Percentiles rank a stretch among this genome's conserved stretches.
phyloP scores from a whole-genome alignment of 257 asterid species.

The Nyctanthes arbortristis region DNA sequence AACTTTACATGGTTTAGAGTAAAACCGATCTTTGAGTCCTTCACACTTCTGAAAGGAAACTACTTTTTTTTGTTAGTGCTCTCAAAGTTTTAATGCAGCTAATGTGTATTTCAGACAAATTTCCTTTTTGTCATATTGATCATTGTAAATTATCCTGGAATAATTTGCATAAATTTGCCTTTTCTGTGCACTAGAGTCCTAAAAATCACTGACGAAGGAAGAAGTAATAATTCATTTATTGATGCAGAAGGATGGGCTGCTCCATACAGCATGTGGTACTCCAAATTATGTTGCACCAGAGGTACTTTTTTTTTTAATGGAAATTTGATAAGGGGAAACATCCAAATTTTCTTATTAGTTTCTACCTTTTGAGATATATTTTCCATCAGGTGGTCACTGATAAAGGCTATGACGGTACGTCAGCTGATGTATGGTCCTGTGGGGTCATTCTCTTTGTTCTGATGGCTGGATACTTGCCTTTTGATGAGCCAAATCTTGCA shows the following conservation, averaged over 20 bases:
- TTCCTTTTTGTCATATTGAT: neutral
- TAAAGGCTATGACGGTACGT: conserved; percentile 77
- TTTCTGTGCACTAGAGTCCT: neutral
- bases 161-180: neutral
- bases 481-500: conserved; percentile 62
- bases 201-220: conserved; percentile 3
- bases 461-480: conserved; percentile 80
- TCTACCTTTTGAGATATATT: conserved; percentile 25
- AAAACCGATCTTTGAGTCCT: neutral
- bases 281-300: conserved; percentile 92
- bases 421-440: conserved; percentile 87
- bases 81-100: conserved; percentile 3
- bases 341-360: conserved; percentile 15
- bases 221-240: conserved; percentile 23
- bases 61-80: neutral
- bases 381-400: conserved; percentile 59
- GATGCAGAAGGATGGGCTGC: conserved; percentile 70
- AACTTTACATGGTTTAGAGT: neutral
- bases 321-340: conserved; percentile 14
- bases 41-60: neutral
- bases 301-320: conserved; percentile 41
- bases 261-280: conserved; percentile 87
- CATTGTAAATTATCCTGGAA: neutral
- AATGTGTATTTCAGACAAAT: neutral
- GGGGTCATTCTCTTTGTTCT: conserved; percentile 87